Evolutionary conservation across 768 basidiomycete genomes (phyloP), one percentile per base, ranked within the genome.

Genomic region (Pisolithus sp.): DNA sequence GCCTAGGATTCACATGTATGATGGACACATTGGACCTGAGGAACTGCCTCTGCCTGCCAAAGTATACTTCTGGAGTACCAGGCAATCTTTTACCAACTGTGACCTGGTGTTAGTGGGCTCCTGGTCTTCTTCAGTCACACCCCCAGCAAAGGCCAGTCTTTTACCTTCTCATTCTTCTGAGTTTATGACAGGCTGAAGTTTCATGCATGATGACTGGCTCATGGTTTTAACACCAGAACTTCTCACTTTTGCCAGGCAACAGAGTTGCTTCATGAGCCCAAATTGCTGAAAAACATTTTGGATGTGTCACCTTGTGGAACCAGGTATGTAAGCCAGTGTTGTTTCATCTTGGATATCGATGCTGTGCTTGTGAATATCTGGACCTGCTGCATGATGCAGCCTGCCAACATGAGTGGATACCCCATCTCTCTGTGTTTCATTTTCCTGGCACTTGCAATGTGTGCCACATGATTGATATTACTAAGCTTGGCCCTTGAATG

Each of bases 341-440:
- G n/a, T n/a, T n/a, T n/a, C n/a, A n/a, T n/a, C 18, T 20, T 18
- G 26, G n/a, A n/a, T n/a, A n/a, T n/a, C 18, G 17, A 39, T 43
- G 30, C 31, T 36, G 26, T 53, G 20, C 10, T 20, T 18, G 10
- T 47, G 23, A 12, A 31, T 21, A 7, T n/a, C 39, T 40, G n/a
- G n/a, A n/a, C n/a, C 39, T 21, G n/a, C 6, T 1, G 30, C 31
- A 10, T n/a, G 20, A 36, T 21, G 12, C 31, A 81, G 80, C 76
- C 73, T 55, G 62, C 71, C 30, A 70, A 76, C 53, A 68, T 79
- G 48, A 80, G 76, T 6, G 59, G 76, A 34, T 77, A 75, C n/a
- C 74, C 70, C 7, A 73, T 71, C 60, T 79, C 78, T 34, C 68
- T 72, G 4, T 54, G 69, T 34, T 82, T 78, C 61, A 76, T 79